Evolutionary conservation across 805 yeast genomes (phyloP).

Genomic region (Candida insectalens): DNA sequence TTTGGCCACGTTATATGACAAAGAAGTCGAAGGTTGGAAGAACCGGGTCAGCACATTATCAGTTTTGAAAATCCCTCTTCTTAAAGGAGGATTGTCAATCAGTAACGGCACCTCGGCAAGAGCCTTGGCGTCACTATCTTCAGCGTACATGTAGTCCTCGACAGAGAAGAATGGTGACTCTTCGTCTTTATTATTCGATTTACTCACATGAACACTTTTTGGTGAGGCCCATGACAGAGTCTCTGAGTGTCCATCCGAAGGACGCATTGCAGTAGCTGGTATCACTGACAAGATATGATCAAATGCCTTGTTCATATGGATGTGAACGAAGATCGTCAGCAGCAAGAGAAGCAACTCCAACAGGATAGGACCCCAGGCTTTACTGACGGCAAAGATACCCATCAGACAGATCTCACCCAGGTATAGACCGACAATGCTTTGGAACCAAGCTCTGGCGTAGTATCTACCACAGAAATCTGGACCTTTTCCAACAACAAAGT

Average conservation of each 20-base stretch:
- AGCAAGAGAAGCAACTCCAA: constrained; percentile 59
- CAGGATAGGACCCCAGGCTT: constrained; percentile 91
- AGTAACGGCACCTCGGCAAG: constrained; percentile 40
- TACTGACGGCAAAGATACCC: constrained; percentile 82
- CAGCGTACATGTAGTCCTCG: constrained; percentile 10
- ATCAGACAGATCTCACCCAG: constrained; percentile 78
- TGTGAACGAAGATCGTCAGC: constrained; percentile 60
- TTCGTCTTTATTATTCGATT: constrained; percentile 2
- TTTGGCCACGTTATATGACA: constrained; percentile 38
- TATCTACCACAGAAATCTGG: constrained; percentile 72
- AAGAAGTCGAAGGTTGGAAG: constrained; percentile 46
- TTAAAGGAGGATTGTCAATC: constrained; percentile 54
- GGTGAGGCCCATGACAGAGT: constrained; percentile 45
- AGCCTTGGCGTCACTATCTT: background rate
- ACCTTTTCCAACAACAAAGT: constrained; percentile 58
- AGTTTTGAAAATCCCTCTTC: constrained; percentile 5
- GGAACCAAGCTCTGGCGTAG: constrained; percentile 84
- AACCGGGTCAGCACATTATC: constrained; percentile 29
- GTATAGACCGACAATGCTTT: constrained; percentile 81
- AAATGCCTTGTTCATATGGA: constrained; percentile 56
- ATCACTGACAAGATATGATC: constrained; percentile 45
- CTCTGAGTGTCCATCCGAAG: constrained; percentile 58
- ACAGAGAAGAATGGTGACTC: constrained; percentile 11
- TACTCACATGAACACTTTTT: constrained; percentile 1
- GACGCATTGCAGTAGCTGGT: constrained; percentile 68